A percentile compares a stretch with the other conserved stretches of the same genome.
phyloP scores from a whole-genome alignment of 805 yeast species.

The Pichia nakasei region DNA sequence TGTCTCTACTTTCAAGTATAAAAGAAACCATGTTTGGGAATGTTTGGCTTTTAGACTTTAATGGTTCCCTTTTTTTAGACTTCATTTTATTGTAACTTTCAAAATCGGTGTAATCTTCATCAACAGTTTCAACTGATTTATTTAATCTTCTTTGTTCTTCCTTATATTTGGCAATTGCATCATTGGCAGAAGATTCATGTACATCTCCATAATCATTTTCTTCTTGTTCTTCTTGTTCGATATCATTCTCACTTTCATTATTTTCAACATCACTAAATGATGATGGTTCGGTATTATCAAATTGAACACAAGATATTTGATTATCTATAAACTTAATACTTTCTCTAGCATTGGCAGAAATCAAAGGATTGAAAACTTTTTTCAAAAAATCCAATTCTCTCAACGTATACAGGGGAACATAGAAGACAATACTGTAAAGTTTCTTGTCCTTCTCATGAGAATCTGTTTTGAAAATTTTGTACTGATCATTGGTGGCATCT shows the following conservation, averaged over 20 bases:
- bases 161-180: neutral
- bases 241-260: constrained; percentile 1
- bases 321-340: constrained; percentile 53
- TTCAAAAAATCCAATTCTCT: constrained; percentile 51
- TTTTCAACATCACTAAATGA: constrained; percentile 8
- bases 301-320: constrained; percentile 9
- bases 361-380: constrained; percentile 41
- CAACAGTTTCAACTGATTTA: neutral
- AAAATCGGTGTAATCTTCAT: constrained; percentile 13
- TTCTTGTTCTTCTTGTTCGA: constrained; percentile 4
- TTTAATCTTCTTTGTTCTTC: neutral
- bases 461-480: constrained; percentile 52
- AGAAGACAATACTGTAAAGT: constrained; percentile 31
- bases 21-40: constrained; percentile 15
- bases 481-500: constrained; percentile 20
- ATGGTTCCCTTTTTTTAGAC: neutral
- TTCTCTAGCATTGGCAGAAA: constrained; percentile 58
- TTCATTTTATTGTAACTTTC: constrained; percentile 17
- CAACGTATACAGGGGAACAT: constrained; percentile 49
- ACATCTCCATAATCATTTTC: constrained; percentile 3
- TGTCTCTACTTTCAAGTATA: constrained; percentile 33
- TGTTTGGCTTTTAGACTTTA: constrained; percentile 1
- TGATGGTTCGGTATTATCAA: neutral
- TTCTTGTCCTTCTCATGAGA: neutral
- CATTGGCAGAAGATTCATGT: too few relatives aligned